Evolutionary conservation across 768 basidiomycete genomes (phyloP).

Genomic region (Phlebiopsis gigantea): DNA sequence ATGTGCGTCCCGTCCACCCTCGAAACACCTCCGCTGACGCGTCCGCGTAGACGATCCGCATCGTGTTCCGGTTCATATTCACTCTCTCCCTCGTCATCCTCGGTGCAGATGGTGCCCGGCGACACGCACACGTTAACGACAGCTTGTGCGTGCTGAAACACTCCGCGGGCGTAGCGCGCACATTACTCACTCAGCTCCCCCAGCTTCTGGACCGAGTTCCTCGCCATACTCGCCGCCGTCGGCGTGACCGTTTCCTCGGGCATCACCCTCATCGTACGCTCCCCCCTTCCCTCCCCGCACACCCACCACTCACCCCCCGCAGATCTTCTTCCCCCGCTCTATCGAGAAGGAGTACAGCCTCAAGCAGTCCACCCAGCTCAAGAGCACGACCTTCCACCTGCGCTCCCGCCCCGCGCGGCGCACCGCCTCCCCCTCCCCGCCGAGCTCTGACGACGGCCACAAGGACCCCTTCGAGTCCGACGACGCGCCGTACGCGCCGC

Average conservation of each 20-base stretch:
- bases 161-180: neutral
- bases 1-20: slow-evolving; percentile 43
- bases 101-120: slow-evolving; percentile 61
- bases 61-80: slow-evolving; percentile 72
- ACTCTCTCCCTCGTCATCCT: slow-evolving; percentile 59
- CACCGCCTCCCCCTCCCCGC: neutral
- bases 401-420: slow-evolving; percentile 6
- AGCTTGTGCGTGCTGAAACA: slow-evolving; percentile 34
- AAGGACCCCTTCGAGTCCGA: neutral
- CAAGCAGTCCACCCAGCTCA: slow-evolving; percentile 18
- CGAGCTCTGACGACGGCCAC: neutral
- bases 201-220: slow-evolving; percentile 42
- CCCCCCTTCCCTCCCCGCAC: neutral
- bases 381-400: slow-evolving; percentile 8
- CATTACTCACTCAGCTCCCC: neutral
- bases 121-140: slow-evolving; percentile 61
- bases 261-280: slow-evolving; percentile 63
- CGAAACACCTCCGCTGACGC: slow-evolving; percentile 2
- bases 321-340: slow-evolving; percentile 86
- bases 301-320: neutral
- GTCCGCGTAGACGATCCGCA: slow-evolving; percentile 51
- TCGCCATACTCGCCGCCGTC: slow-evolving; percentile 51
- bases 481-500: neutral
- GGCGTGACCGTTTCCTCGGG: slow-evolving; percentile 65
- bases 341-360: slow-evolving; percentile 22